A percentile compares a stretch with the other conserved stretches of the same genome.
These are phyloP conservation scores for Rutstroemia sp. DNA, from an alignment of 2,329 filamentous ascomycete species.

Conservation along the genomic window DNA sequence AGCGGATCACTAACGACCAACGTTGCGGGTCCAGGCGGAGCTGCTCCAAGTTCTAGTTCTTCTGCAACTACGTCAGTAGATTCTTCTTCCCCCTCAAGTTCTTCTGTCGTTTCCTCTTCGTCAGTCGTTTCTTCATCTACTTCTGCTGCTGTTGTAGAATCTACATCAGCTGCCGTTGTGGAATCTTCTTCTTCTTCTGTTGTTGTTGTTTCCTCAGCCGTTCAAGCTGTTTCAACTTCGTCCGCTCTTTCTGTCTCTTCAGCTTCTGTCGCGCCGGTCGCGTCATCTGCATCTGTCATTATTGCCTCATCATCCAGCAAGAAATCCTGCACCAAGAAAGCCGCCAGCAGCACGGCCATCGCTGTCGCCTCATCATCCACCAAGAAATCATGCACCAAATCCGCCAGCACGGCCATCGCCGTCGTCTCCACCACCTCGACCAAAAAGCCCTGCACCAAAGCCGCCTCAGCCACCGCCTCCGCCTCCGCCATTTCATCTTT, in stretches of 20 bases:
- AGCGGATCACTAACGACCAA: slow-evolving; percentile 38
- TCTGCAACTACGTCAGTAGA: slow-evolving; percentile 6
- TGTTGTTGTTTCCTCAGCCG: not conserved
- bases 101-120: not conserved
- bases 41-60: slow-evolving; percentile 9
- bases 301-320: not conserved
- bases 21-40: slow-evolving; percentile 31
- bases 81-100: not conserved
- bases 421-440: not conserved
- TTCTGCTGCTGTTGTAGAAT: not conserved
- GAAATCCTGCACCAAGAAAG: slow-evolving; percentile 2
- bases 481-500: not conserved
- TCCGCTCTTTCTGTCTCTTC: not conserved
- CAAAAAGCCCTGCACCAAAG: not conserved
- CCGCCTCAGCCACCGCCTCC: not conserved
- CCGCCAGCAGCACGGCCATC: not conserved
- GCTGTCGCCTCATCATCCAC: not conserved
- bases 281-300: not conserved
- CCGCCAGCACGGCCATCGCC: not conserved
- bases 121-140: not conserved
- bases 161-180: not conserved
- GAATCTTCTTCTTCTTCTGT: not conserved
- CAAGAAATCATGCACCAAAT: no score
- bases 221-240: slow-evolving; percentile 1
- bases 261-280: not conserved